Base-by-base conservation (phyloP, 2,329 filamentous ascomycete genomes). In the Neophaeococcomyces aloes region DNA sequence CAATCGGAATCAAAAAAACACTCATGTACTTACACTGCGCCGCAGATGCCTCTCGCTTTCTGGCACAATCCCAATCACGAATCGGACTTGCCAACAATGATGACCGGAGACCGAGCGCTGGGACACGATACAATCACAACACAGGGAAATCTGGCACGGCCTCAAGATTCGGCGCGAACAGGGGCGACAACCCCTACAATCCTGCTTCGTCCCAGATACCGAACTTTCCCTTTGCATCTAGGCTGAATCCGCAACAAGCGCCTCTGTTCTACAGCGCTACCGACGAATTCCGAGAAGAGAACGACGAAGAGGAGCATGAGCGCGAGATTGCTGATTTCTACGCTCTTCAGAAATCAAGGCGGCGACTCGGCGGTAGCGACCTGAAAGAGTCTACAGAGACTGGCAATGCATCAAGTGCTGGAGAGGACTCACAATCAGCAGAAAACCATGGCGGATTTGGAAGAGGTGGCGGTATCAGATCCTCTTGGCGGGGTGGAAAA, bases 11-110 rank as follows among this genome's bases (percentile, higher is more conserved):
- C n/a, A n/a, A n/a, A n/a, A n/a, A n/a, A n/a, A n/a, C n/a, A n/a
- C n/a, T n/a, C n/a, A n/a, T n/a, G n/a, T n/a, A n/a, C n/a, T n/a
- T n/a, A n/a, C n/a, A n/a, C n/a, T n/a, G n/a, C n/a, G n/a, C n/a
- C n/a, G n/a, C 39, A 95, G 91, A 96, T 81, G 91, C 91, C 58
- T 96, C 89, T 54, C 83, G 82, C 56, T 98, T 98, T 64, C 79
- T 98, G 57, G 86, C 88, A 49, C 91, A 96, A 76, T 95, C 88
- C 54, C 88, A 94, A 71, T 94, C 88, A 49, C 82, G 86, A 51
- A 72, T 96, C 57, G 86, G 83, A 54, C 79, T 87, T 66, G 76
- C 82, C 61, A 65, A 75, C 48, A 77, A 77, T 45, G 63, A 68
- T 40, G 52, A 61, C 42, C 63, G 71, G 54, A 57, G 64, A n/a